phyloP scores from a whole-genome alignment of 2,329 filamentous ascomycete species.

The Rutstroemia sydowiana region DNA sequence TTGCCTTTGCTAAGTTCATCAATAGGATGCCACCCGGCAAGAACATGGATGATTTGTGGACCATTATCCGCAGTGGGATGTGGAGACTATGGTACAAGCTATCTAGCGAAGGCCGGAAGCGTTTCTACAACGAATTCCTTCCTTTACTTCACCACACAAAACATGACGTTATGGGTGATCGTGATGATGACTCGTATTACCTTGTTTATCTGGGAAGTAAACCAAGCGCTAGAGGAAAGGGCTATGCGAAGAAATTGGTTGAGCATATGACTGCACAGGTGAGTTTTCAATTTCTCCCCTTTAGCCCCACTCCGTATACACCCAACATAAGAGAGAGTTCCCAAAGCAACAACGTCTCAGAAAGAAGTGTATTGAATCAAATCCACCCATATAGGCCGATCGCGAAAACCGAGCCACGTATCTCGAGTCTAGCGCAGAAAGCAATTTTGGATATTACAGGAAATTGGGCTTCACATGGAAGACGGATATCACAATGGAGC shows the following conservation, averaged over 20 bases:
- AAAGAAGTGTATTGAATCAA: not conserved
- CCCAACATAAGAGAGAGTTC: too few relatives aligned
- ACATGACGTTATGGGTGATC: slow-evolving; percentile 56
- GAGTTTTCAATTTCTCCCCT: slow-evolving; percentile 22
- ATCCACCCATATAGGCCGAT: slow-evolving; percentile 45
- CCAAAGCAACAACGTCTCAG: not conserved
- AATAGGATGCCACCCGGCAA: slow-evolving; percentile 66
- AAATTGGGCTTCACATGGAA: slow-evolving; percentile 66
- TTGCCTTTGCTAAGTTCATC: not conserved
- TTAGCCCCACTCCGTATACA: not conserved
- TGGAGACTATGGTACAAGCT: slow-evolving; percentile 73
- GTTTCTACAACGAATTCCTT: slow-evolving; percentile 72
- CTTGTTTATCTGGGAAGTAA: slow-evolving; percentile 78
- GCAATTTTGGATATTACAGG: slow-evolving; percentile 65
- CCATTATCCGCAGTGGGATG: slow-evolving; percentile 65
- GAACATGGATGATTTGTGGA: slow-evolving; percentile 66
- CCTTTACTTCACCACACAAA: slow-evolving; percentile 70
- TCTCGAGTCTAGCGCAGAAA: slow-evolving; percentile 65
- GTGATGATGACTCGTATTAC: slow-evolving; percentile 67
- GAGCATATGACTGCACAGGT: slow-evolving; percentile 60
- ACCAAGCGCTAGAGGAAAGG: slow-evolving; percentile 60
- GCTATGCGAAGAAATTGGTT: slow-evolving; percentile 65
- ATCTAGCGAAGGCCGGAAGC: slow-evolving; percentile 60
- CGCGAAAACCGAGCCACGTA: slow-evolving; percentile 61
- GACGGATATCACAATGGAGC: slow-evolving; percentile 54